Evolutionary conservation across 768 basidiomycete species (phyloP), one percentile per base, ranked within the genome.

Genomic region (Agaricus sinodeliciosus): DNA sequence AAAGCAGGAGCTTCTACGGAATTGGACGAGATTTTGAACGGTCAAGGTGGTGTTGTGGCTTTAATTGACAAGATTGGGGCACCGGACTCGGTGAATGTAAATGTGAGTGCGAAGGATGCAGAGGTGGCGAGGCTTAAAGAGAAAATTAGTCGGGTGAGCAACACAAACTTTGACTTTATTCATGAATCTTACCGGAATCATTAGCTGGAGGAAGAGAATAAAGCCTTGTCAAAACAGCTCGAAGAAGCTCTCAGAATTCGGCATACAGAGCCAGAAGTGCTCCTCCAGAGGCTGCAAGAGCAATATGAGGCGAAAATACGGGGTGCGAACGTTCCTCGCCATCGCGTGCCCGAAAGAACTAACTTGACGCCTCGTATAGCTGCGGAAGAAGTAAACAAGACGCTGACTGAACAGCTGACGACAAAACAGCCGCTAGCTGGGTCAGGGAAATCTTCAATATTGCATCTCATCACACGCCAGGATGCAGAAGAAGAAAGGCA

Each of bases 391-490:
- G 65, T 82, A 2, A 74, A 82, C 43, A 64, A 78, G 39, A 76
- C 84, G 55, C 69, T 88, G 9, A 79, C 74, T 3, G 66, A 71
- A 15, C 76, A 81, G 59, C 65, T 86, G 4, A 69, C 80, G 3
- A 76, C 72, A 25, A 71, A 77, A 41, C 78, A 84, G 55, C 80
- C 81, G 5, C 68, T 85, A 34, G 69, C 78, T 40, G 69, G 71
- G 40, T 65, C 74, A 0, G 76, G 74, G 4, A 78, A 77, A 55
- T 70, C 68, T 12, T 72, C 76, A 2, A 74, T 79, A 4, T 70
- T 85, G 27, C 81, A 86, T 58, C 75, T 92, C 43, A 67, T 92
- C 11, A 87, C 87, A 8, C 79, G 86, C 50, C 87, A 88, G 54
- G 79, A 79, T 2, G 87, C 83, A 5, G 81, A 90, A 53, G 80